These are phyloP conservation scores for Pyrenophora seminiperda DNA, from an alignment of 2,329 filamentous ascomycete genomes.

Conservation along the genomic window DNA sequence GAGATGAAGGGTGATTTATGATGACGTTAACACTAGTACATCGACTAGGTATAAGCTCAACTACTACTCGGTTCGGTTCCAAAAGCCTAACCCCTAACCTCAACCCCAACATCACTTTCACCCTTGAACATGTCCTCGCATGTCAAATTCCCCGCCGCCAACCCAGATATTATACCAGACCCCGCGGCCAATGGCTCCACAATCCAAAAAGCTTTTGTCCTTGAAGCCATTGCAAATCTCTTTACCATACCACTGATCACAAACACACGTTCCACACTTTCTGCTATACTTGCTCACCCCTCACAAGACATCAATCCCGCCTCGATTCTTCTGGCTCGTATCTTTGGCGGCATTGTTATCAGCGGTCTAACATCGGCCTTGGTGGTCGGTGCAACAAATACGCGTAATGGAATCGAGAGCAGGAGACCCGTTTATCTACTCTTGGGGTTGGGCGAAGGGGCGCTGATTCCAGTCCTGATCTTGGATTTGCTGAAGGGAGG, in stretches of 20 bases:
- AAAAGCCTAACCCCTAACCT: no score
- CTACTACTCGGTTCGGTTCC: no score
- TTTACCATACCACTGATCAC: constrained; percentile 35
- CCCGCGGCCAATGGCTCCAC: constrained; percentile 19
- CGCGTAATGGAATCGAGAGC: constrained; percentile 33
- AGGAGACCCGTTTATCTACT: constrained; percentile 31
- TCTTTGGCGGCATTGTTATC: constrained; percentile 31
- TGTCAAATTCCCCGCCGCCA: constrained; percentile 29
- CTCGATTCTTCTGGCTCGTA: constrained; percentile 30
- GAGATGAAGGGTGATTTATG: no score
- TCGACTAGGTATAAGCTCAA: no score
- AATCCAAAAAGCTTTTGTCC: constrained; percentile 36
- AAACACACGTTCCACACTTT: constrained; percentile 28
- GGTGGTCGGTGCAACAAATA: constrained; percentile 29
- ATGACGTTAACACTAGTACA: no score
- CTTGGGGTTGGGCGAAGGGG: constrained; percentile 28
- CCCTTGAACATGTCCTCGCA: neutral
- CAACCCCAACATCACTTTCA: no score
- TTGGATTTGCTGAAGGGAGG: constrained; percentile 26
- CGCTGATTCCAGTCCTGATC: constrained; percentile 27
- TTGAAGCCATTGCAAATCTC: constrained; percentile 35
- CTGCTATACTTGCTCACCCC: constrained; percentile 25
- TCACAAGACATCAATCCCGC: constrained; percentile 29
- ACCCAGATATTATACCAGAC: constrained; percentile 24
- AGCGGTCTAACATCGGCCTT: constrained; percentile 33